Evolutionary conservation across 805 yeast species (phyloP).

Genomic region (Monosporozyma solicola): DNA sequence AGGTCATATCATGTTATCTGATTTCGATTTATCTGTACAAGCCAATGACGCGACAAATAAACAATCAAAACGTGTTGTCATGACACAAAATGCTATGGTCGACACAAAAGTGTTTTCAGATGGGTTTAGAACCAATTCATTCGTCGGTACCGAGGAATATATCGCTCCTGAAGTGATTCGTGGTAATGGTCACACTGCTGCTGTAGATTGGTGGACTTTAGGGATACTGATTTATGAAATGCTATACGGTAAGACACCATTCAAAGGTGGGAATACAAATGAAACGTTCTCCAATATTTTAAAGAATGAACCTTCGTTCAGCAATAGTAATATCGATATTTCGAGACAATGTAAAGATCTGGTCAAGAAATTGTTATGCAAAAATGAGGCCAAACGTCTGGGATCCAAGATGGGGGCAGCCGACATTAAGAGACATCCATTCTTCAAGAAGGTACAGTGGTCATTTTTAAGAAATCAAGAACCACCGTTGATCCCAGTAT

Average conservation of each 20-base stretch:
- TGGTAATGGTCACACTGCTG: conserved; percentile 95
- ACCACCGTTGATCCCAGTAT: conserved; percentile 92
- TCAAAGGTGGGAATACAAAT: conserved; percentile 84
- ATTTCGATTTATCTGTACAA: conserved; percentile 91
- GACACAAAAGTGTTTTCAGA: conserved; percentile 95
- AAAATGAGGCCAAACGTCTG: conserved; percentile 79
- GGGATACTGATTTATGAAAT: conserved; percentile 93
- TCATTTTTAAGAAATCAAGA: conserved; percentile 84
- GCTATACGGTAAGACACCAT: conserved; percentile 93
- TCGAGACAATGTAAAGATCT: conserved; percentile 71
- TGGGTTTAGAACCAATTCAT: conserved; percentile 93
- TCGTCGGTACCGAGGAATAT: conserved; percentile 98
- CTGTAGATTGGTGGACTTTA: conserved; percentile 99
- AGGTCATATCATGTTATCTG: conserved; percentile 97
- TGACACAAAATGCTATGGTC: conserved; percentile 24
- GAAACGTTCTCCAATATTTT: conserved; percentile 83
- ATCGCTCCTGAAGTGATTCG: conserved; percentile 97
- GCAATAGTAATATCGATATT: conserved; percentile 50
- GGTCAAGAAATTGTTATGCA: conserved; percentile 71
- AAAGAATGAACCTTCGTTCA: conserved; percentile 74
- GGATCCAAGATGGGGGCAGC: conserved; percentile 95
- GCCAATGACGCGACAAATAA: conserved; percentile 58
- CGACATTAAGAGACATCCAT: conserved; percentile 83
- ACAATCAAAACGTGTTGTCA: conserved; percentile 1
- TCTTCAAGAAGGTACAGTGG: conserved; percentile 91